These are phyloP conservation scores for Yamadazyma atlantica DNA, from an alignment of 1,139 yeast genomes.

Conservation along the genomic window DNA sequence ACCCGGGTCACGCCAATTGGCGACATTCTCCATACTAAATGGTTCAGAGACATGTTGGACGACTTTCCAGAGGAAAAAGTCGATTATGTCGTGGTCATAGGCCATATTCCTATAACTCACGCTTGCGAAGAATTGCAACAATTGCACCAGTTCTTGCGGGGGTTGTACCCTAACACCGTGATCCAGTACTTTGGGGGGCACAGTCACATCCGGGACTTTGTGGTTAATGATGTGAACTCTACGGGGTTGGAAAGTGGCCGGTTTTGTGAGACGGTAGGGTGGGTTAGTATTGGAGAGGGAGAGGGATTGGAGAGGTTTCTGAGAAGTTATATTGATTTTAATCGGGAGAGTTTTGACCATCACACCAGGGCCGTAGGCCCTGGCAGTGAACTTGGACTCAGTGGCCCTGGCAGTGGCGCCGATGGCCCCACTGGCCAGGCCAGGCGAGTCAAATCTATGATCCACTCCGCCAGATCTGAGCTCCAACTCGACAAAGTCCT, in stretches of 20 bases:
- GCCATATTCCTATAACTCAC: conserved; percentile 76
- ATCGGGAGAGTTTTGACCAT: conserved; percentile 60
- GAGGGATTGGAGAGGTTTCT: conserved; percentile 27
- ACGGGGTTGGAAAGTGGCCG: conserved; percentile 89
- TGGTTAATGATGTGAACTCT: conserved; percentile 61
- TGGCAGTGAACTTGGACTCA: too few relatives aligned
- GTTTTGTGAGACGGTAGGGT: conserved; percentile 90
- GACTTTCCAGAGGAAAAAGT: conserved; percentile 43
- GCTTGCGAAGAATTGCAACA: conserved; percentile 54
- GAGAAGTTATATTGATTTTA: conserved; percentile 81
- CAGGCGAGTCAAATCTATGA: conserved; percentile 38
- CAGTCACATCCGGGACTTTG: conserved; percentile 86
- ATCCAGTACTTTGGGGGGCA: conserved; percentile 95
- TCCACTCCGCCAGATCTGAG: conserved; percentile 44
- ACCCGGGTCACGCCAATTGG: conserved; percentile 66
- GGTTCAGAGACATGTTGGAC: conserved; percentile 61
- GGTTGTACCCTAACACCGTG: conserved; percentile 55
- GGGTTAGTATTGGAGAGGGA: conserved; percentile 55
- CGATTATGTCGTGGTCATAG: conserved; percentile 69
- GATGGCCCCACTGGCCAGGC: conserved; percentile 65
- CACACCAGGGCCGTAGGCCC: too few relatives aligned
- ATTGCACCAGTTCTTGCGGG: conserved; percentile 56
- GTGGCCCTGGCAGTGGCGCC: too few relatives aligned
- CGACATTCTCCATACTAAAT: conserved; percentile 50
- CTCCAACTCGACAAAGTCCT: conserved; percentile 55